Evolutionary conservation across 306 rosid genomes (phyloP).

Genomic region (Alnus glutinosa): DNA sequence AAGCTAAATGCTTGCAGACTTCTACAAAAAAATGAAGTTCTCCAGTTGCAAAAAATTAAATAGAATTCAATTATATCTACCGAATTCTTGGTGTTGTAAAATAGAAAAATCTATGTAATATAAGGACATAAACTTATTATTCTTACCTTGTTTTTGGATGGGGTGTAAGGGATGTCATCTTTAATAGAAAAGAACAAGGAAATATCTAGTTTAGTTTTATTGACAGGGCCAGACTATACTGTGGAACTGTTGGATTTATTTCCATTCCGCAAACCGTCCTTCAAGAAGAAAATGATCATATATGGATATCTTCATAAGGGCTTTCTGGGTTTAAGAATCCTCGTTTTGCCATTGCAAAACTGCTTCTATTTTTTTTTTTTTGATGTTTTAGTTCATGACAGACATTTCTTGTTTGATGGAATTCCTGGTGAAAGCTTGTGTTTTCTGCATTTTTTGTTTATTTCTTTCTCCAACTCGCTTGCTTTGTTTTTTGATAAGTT

Average conservation of each 20-base stretch:
- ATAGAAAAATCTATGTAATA: neutral
- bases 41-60: neutral
- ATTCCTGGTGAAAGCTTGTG: neutral
- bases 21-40: neutral
- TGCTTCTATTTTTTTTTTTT: neutral
- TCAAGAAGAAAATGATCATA: neutral
- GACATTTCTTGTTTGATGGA: constrained; percentile 1
- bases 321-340: neutral
- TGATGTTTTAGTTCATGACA: neutral
- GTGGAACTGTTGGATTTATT: neutral
- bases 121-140: neutral
- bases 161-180: neutral
- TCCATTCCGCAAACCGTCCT: neutral
- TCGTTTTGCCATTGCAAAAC: neutral
- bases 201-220: neutral
- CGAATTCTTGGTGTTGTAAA: neutral
- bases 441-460: neutral
- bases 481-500: constrained; percentile 3
- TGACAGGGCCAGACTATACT: neutral
- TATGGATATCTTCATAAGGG: neutral
- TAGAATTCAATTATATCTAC: neutral
- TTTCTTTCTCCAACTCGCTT: neutral
- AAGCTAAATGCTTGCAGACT: neutral
- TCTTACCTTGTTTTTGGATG: neutral
- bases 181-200: neutral